Percentiles rank a stretch among this genome's conserved stretches.
phyloP scores from a whole-genome alignment of 139 green algal genomes.

The Diplosphaera chodatii region DNA sequence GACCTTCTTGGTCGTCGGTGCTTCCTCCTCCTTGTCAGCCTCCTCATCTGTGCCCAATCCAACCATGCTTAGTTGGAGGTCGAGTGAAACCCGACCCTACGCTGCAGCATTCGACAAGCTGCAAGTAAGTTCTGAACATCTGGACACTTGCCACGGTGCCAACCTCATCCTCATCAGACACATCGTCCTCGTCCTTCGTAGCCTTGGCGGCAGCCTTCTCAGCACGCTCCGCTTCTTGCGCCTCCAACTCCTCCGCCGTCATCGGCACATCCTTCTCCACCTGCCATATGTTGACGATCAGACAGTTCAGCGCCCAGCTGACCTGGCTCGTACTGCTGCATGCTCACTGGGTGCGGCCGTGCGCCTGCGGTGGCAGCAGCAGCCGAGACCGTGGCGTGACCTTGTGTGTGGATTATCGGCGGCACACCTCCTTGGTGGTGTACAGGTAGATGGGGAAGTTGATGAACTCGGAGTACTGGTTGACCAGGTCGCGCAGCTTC shows the following conservation, averaged over 20 bases:
- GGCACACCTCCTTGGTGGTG: constrained; percentile 36
- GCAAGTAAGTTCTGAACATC: no score
- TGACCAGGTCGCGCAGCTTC: constrained; percentile 83
- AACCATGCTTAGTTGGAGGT: no score
- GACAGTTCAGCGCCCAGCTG: background rate
- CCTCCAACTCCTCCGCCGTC: constrained; percentile 47
- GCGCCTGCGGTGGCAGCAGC: no score
- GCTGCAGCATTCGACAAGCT: no score
- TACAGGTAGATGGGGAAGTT: constrained; percentile 96
- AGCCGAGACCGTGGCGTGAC: no score
- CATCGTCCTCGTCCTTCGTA: constrained; percentile 21
- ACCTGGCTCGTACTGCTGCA: no score
- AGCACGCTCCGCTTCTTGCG: constrained; percentile 30
- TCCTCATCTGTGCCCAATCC: constrained; percentile 19
- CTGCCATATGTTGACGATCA: background rate
- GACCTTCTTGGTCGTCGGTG: constrained; percentile 76
- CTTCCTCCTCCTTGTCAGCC: constrained; percentile 43
- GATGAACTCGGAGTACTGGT: constrained; percentile 99
- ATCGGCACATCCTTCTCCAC: constrained; percentile 42
- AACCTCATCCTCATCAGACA: constrained; percentile 10
- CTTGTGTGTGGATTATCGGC: no score
- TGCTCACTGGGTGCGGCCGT: no score
- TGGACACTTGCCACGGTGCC: no score
- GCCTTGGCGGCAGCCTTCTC: constrained; percentile 26
- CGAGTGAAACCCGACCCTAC: no score